Conservation (phyloP, 2,329 filamentous ascomycete genomes). For the Leptosphaerulina australis region DNA sequence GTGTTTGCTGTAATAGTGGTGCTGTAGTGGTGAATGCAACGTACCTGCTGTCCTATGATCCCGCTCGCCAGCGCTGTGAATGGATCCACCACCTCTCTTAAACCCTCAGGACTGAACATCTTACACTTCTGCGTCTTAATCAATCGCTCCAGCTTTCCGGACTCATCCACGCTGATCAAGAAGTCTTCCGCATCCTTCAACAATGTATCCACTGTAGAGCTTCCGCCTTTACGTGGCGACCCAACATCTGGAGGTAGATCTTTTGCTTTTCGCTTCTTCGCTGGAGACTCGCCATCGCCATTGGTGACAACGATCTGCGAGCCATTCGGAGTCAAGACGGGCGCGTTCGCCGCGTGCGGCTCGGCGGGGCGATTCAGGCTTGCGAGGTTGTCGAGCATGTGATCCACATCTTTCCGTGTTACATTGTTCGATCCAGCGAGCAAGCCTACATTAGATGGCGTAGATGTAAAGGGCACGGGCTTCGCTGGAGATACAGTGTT, state of each 20-base stretch:
- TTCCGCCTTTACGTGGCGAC: conserved; percentile 38
- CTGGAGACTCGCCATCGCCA: conserved; percentile 47
- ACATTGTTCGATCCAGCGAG: conserved; percentile 46
- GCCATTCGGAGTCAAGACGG: conserved; percentile 73
- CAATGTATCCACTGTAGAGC: conserved; percentile 71
- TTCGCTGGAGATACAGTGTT: conserved; percentile 23
- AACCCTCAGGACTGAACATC: conserved; percentile 78
- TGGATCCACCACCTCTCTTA: conserved; percentile 86
- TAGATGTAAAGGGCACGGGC: conserved; percentile 49
- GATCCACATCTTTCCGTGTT: conserved; percentile 12
- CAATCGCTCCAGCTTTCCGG: conserved; percentile 63
- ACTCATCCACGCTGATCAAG: conserved; percentile 74
- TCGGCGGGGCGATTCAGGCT: conserved; percentile 61
- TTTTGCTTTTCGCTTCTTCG: conserved; percentile 3
- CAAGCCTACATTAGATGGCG: conserved; percentile 56
- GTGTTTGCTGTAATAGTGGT: no score
- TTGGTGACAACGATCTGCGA: conserved; percentile 65
- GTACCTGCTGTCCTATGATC: conserved; percentile 87
- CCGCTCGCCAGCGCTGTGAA: conserved; percentile 82
- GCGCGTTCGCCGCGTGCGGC: conserved; percentile 70
- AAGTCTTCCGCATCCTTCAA: conserved; percentile 77
- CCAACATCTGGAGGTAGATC: conserved; percentile 5
- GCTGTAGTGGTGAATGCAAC: conserved; percentile 2
- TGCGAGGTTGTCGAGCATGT: conserved; percentile 34
- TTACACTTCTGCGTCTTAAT: conserved; percentile 77